A percentile compares a stretch with the other conserved stretches of the same genome.
These are phyloP conservation scores for Plasmodium relictum DNA, from an alignment of 169 alveolate genomes.

Conservation along the genomic window DNA sequence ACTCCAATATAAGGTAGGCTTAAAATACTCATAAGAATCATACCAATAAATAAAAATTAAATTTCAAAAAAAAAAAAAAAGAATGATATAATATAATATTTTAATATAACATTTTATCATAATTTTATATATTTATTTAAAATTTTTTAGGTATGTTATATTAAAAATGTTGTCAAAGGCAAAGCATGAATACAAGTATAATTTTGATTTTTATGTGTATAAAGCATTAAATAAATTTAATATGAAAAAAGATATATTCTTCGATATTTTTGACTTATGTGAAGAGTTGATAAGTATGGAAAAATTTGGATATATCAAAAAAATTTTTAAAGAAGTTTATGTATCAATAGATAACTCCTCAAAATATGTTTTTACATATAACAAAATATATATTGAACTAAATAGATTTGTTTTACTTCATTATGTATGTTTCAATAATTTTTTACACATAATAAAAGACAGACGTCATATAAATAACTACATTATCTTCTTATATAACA, in stretches of 20 bases:
- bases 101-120: no score
- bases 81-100: no score
- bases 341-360: slow-evolving; percentile 1
- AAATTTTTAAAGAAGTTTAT: slow-evolving; percentile 21
- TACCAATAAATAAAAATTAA: background rate
- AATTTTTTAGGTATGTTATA: slow-evolving; percentile 16
- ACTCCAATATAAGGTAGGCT: slow-evolving; percentile 15
- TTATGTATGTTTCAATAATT: slow-evolving; percentile 43
- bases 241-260: slow-evolving; percentile 20
- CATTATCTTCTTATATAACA: slow-evolving; percentile 21
- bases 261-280: slow-evolving; percentile 20
- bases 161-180: slow-evolving; percentile 31
- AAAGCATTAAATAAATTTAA: slow-evolving; percentile 6
- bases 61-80: no score
- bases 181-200: slow-evolving; percentile 41
- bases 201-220: slow-evolving; percentile 25
- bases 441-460: slow-evolving; percentile 37
- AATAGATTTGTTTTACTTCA: slow-evolving; percentile 30
- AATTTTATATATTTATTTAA: no score
- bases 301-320: slow-evolving; percentile 37
- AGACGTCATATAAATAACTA: slow-evolving; percentile 22
- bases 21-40: no score
- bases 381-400: slow-evolving; percentile 7
- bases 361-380: slow-evolving; percentile 24
- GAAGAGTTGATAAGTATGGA: slow-evolving; percentile 46